Base-by-base conservation (phyloP, 305 asterid genomes). In the Ajuga reptans region DNA sequence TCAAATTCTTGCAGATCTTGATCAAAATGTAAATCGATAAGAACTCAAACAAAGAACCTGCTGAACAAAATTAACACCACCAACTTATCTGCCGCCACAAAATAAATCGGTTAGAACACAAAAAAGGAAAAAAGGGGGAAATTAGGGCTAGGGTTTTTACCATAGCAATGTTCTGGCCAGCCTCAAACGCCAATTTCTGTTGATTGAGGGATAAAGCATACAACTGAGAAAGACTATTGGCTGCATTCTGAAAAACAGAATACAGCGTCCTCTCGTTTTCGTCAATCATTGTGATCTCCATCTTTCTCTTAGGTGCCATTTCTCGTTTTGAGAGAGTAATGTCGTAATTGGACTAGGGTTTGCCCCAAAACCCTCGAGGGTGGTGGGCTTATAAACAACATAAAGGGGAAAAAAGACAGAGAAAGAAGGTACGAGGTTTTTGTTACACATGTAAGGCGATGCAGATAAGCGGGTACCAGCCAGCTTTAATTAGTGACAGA, bases 131-230 rank as follows among this genome's bases (percentile, higher is more conserved):
- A 6, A 6, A 7, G 11, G 9, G 11, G 27, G 4, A 33, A 69
- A 33, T 34, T 56, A 2, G 11, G 31, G 8, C 24, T 49, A 59
- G 64, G 64, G 69, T 59, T 74, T 69, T 66, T 68, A 74, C 74
- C 42, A 58, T 12, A 9, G 74, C 49, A 29, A 50, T 31, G n/a
- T 18, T 60, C 24, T 74, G 49, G 6, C 78, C 74, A 37, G 74
- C 74, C 46, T 67, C 52, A 67, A 66, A 74, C 3, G 78, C 74
- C 12, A 51, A 9, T 15, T 60, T 39, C 60, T 64, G 77, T 4
- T 41, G 56, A 43, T 1, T 9, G 41, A 21, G 18, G 42, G 65
- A 43, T 6, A 21, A 57, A 1, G 65, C 0, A 14, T 67, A 74
- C 2, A 59, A 45, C 17, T 24, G 70, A n/a, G 69, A 67, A 5